phyloP scores from a whole-genome alignment of 2,329 filamentous ascomycete genomes.

The Aspergillus fijiensis region DNA sequence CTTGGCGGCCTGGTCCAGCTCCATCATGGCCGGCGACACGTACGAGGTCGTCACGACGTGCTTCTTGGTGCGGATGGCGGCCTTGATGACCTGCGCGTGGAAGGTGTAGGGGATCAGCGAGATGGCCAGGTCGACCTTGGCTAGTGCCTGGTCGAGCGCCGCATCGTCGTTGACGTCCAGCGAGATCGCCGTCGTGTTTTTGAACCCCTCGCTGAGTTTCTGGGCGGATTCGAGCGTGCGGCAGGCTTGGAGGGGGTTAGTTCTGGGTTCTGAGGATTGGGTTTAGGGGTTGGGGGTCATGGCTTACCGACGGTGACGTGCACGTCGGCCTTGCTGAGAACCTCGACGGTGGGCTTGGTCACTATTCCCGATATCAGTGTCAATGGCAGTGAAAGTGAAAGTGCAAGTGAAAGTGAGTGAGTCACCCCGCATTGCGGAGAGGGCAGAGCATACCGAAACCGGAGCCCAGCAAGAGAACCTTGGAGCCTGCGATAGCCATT shows the following conservation, averaged over 20 bases:
- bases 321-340: constrained; percentile 61
- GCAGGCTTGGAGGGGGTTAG: constrained; percentile 60
- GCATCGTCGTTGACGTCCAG: constrained; percentile 77
- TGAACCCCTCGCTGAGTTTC: constrained; percentile 69
- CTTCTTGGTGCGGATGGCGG: constrained; percentile 90
- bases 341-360: constrained; percentile 63
- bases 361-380: constrained; percentile 35
- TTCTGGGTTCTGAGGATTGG: background rate
- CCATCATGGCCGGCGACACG: constrained; percentile 87
- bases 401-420: background rate
- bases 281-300: background rate
- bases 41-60: constrained; percentile 95
- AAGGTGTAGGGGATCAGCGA: constrained; percentile 87
- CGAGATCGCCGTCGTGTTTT: constrained; percentile 72
- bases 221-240: constrained; percentile 75
- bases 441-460: constrained; percentile 33
- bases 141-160: constrained; percentile 77
- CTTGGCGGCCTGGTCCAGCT: constrained; percentile 79
- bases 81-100: constrained; percentile 87
- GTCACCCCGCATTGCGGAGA: constrained; percentile 2
- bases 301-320: constrained; percentile 64
- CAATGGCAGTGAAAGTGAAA: background rate
- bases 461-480: constrained; percentile 40
- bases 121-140: constrained; percentile 76
- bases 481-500: constrained; percentile 40